Base-by-base conservation (phyloP, 2,329 filamentous ascomycete species). In the Calcarisporium arbuscula region DNA sequence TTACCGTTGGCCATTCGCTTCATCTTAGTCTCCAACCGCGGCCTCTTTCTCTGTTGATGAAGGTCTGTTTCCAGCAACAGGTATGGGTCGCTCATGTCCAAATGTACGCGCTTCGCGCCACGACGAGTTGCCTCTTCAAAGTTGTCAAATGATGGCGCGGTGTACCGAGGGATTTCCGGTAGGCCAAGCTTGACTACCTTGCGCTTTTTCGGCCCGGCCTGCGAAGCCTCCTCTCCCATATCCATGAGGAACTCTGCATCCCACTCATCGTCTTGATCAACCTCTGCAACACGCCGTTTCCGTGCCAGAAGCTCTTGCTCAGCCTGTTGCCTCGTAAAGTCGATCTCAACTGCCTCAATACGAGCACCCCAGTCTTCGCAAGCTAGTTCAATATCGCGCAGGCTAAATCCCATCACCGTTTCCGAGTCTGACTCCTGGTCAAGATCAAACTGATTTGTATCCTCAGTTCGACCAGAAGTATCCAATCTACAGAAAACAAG, bases 1-100 rank as follows among this genome's bases (percentile, higher is more conserved):
- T 79, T 82, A 12, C 80, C 77, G 37, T 77, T 82, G 7, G 74
- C 77, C 66, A 79, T 80, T 42, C 74, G 80, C 59, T 74, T 82
- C 44, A 75, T 70, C 42, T 78, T 79, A 33, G 67, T 62, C 38
- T 74, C 67, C 11, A 65, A 49, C 28, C 69, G 71, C 16, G 65
- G 67, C 37, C 79, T 74, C 56, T 85, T 83, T 14, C 73, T 62
- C 9, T 73, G 68, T 19, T 72, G 68, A 44, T 80, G 76, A 14
- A 74, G 70, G 28, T 86, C 79, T 28, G 88, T 77, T 50, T 95
- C 87, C 15, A 96, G 68, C 3, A 98, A 73, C 5, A 98, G 75
- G 48, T 86, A 74, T 2, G 89, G 85, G 52, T 98, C 92, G 48
- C 88, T 89, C 58, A 92, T 73, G 50, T 96, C 89, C 33, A 98